A percentile compares a stretch with the other conserved stretches of the same genome.
Evolutionary conservation across 768 basidiomycete genomes (phyloP).

Genomic region (Sutorius australiensis): DNA sequence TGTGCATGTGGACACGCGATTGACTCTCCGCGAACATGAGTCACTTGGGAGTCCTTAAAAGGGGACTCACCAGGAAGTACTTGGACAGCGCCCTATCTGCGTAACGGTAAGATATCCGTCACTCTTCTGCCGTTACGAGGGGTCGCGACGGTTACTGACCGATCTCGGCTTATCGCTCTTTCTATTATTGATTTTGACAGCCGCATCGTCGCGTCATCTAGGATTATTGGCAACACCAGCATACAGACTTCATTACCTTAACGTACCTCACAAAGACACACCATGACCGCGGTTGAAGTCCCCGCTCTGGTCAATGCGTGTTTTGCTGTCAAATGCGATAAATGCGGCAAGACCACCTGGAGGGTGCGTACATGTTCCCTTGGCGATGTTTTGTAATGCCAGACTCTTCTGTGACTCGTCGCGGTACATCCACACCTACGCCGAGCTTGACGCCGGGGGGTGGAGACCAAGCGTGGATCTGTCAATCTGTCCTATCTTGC

Average conservation of each 20-base stretch:
- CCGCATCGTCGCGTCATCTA: slow-evolving; percentile 19
- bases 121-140: slow-evolving; percentile 6
- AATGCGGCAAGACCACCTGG: slow-evolving; percentile 72
- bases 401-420: slow-evolving; percentile 19
- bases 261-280: slow-evolving; percentile 24
- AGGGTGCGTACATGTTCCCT: slow-evolving; percentile 42
- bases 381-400: slow-evolving; percentile 21
- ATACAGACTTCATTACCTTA: slow-evolving; percentile 33
- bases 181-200: slow-evolving; percentile 8
- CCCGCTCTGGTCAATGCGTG: slow-evolving; percentile 50
- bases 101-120: slow-evolving; percentile 10
- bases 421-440: slow-evolving; percentile 16
- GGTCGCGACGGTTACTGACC: background rate
- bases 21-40: background rate
- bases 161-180: background rate
- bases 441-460: slow-evolving; percentile 1
- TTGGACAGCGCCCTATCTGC: background rate
- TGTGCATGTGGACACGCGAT: background rate
- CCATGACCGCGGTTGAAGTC: slow-evolving; percentile 22
- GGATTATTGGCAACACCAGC: slow-evolving; percentile 9
- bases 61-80: background rate
- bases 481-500: slow-evolving; percentile 5
- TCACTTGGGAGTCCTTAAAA: background rate
- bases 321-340: slow-evolving; percentile 52
- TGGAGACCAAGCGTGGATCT: slow-evolving; percentile 12